A percentile compares a stretch with the other conserved stretches of the same genome.
phyloP scores from a whole-genome alignment of 768 basidiomycete species.

The Exidia glandulosa region DNA sequence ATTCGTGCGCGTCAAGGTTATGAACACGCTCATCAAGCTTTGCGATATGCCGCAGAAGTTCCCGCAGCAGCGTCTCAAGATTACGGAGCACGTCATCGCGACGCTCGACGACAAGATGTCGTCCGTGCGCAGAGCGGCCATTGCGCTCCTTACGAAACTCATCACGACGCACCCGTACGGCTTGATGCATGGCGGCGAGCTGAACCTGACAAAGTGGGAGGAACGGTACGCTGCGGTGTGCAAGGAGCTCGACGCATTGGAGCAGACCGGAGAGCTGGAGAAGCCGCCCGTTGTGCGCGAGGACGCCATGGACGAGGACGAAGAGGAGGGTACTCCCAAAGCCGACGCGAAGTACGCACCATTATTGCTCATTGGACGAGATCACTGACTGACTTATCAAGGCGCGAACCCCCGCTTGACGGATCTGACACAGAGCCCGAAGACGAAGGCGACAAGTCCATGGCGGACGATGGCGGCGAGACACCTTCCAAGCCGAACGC shows the following conservation, averaged over 20 bases:
- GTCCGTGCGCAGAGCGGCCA: conserved; percentile 76
- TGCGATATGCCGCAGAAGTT: conserved; percentile 72
- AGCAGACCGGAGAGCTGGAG: conserved; percentile 37
- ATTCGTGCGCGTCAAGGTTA: conserved; percentile 86
- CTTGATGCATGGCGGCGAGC: conserved; percentile 66
- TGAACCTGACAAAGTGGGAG: conserved; percentile 66
- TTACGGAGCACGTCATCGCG: conserved; percentile 65
- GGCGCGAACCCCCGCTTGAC: conserved; percentile 8
- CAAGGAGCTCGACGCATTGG: conserved; percentile 58
- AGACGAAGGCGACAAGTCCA: conserved; percentile 12
- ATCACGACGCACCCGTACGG: conserved; percentile 85
- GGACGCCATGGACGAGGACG: conserved; percentile 32
- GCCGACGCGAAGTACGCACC: conserved; percentile 17
- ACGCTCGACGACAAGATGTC: conserved; percentile 86
- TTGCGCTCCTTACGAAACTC: conserved; percentile 61
- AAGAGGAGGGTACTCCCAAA: conserved; percentile 22
- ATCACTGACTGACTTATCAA: conserved; percentile 6
- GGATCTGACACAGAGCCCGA: conserved; percentile 2
- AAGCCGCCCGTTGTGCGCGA: conserved; percentile 36
- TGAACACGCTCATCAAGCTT: conserved; percentile 62
- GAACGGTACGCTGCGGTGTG: conserved; percentile 52
- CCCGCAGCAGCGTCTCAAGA: conserved; percentile 70
- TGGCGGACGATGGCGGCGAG: conserved; percentile 16
- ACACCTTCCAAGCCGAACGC: conserved; percentile 20
- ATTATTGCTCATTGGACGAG: background rate